A percentile compares a stretch with the other conserved stretches of the same genome.
These are phyloP conservation scores for Puccinia triticina DNA, from an alignment of 1,284 basidiomycete species.

Conservation along the genomic window DNA sequence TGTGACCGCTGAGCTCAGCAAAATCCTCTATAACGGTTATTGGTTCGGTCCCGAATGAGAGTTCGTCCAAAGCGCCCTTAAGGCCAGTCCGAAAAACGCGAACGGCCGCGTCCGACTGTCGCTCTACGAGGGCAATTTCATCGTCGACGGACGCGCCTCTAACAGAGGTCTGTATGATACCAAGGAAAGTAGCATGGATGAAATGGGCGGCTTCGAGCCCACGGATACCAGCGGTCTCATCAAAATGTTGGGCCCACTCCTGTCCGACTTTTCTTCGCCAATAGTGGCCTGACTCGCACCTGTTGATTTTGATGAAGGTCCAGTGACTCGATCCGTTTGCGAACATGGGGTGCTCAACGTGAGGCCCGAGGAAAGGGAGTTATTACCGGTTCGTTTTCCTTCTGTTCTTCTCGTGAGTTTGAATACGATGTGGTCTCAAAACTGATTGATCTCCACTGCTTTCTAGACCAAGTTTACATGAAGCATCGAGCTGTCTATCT, in stretches of 20 bases:
- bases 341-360: conserved; percentile 51
- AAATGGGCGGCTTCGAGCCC: conserved; percentile 94
- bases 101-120: conserved; percentile 89
- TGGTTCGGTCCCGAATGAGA: conserved; percentile 91
- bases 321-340: conserved; percentile 50
- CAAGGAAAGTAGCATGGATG: conserved; percentile 98
- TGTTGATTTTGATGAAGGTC: background rate
- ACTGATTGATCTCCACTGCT: background rate
- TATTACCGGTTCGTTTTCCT: conserved; percentile 19
- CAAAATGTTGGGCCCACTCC: conserved; percentile 34
- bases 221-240: conserved; percentile 69
- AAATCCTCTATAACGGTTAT: conserved; percentile 94
- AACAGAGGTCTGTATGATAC: conserved; percentile 95
- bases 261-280: background rate
- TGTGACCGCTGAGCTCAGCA: conserved; percentile 82
- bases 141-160: conserved; percentile 88
- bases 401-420: background rate
- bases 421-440: background rate
- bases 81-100: conserved; percentile 91
- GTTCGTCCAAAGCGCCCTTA: conserved; percentile 85
- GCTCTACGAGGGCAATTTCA: conserved; percentile 94
- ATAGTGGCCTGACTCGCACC: too few relatives aligned
- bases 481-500: conserved; percentile 11
- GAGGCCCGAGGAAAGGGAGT: conserved; percentile 41
- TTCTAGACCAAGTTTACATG: conserved; percentile 37